Percentiles rank a stretch among this genome's conserved stretches.
phyloP scores from a whole-genome alignment of 768 basidiomycete genomes.

The Naganishia vaughanmartiniae region DNA sequence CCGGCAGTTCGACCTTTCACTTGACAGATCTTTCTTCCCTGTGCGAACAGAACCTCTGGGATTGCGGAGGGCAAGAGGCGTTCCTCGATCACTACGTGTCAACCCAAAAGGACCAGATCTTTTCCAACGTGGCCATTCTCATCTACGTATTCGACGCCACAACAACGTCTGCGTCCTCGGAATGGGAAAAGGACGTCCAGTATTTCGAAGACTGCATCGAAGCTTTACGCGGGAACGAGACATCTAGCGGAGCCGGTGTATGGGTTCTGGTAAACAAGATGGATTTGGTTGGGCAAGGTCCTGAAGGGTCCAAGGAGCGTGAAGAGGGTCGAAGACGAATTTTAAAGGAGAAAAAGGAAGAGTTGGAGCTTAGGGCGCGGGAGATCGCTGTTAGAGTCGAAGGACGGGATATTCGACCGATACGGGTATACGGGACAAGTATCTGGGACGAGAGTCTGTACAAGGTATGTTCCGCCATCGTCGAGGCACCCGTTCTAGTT shows the following conservation, averaged over 20 bases:
- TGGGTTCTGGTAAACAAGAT: constrained; percentile 96
- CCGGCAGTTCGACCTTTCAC: background rate
- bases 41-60: constrained; percentile 71
- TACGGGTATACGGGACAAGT: constrained; percentile 84
- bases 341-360: constrained; percentile 64
- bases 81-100: constrained; percentile 97
- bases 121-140: constrained; percentile 92
- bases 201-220: constrained; percentile 91
- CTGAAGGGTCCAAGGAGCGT: constrained; percentile 36
- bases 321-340: constrained; percentile 56
- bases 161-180: constrained; percentile 54
- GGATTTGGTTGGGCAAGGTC: constrained; percentile 67
- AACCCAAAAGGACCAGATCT: constrained; percentile 86
- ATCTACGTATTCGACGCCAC: constrained; percentile 99
- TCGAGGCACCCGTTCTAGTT: background rate
- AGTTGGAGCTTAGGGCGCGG: constrained; percentile 61
- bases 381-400: constrained; percentile 59
- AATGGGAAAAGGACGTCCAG: constrained; percentile 75
- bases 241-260: constrained; percentile 53
- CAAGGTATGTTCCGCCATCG: constrained; percentile 60
- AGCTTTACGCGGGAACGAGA: constrained; percentile 58
- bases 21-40: background rate
- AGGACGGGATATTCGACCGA: constrained; percentile 40
- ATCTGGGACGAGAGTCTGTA: constrained; percentile 98
- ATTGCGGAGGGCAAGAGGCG: constrained; percentile 95